Evolutionary conservation across 441 rosid genomes (phyloP), one percentile per base, ranked within the genome.

Genomic region (Theobroma grandiflorum): DNA sequence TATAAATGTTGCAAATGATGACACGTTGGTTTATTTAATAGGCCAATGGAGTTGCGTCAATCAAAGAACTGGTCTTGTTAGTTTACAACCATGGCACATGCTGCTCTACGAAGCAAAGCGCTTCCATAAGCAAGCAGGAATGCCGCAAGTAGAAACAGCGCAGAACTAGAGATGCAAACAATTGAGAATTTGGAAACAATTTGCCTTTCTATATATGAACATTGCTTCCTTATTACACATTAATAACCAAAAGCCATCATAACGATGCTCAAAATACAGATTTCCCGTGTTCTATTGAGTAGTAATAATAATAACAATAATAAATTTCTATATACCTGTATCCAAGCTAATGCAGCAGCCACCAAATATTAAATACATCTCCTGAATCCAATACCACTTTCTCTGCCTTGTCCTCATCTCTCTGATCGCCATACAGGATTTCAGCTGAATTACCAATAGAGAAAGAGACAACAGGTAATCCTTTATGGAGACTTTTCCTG

Each of bases 391-490:
- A 38, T 18, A 70, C 8, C 43, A 86, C 70, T 55, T 26, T 73
- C 63, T 82, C 82, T 58, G 91, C 89, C 65, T 83, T 62, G 10
- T 75, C 76, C 3, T 26, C 74, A 11, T 81, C 83, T 74, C 91
- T 86, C n/a, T 69, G 50, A 64, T 82, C 84, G 1, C 90, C 87
- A 49, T 76, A 85, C 49, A 84, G 75, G 68, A 89, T 85, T 72
- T 85, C 85, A 12, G 90, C 88, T 3, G 92, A 82, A 82, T 85
- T 84, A 33, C 90, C 91, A 3, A 85, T 58, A 4, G 90, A 84
- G 26, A 86, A 71, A 33, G 89, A 86, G 3, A 88, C 86, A 1
- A 88, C 83, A 1, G 89, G 89, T 69, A 86, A 81, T 8, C 86
- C 90, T 75, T 65, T 83, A 0, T 0, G 8, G 52, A 84, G 81